Percentiles rank a stretch among this genome's conserved stretches.
These are phyloP conservation scores for Carex myosuroides DNA, from an alignment of 176 grass and related monocot species.

Conservation along the genomic window DNA sequence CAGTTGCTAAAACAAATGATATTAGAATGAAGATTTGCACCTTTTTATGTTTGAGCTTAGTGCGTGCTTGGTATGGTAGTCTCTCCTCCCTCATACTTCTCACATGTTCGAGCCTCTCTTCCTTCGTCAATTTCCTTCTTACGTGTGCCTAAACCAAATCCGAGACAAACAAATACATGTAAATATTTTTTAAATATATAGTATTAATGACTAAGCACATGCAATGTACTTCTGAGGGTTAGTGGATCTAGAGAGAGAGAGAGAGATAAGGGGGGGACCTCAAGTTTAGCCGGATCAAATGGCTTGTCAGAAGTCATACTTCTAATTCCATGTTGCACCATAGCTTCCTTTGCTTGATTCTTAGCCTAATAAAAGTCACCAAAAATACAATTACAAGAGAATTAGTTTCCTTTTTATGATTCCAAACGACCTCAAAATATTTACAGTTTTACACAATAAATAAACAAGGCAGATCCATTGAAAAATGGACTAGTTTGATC, in stretches of 20 bases:
- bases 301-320: constrained; percentile 49
- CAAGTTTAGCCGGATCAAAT: constrained; percentile 59
- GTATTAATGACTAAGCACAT: background rate
- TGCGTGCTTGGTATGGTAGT: constrained; percentile 40
- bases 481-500: no score
- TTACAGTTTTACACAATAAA: background rate
- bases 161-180: background rate
- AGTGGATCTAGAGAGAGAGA: background rate
- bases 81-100: constrained; percentile 82
- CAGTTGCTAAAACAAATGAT: background rate
- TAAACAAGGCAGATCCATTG: no score
- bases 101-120: constrained; percentile 53
- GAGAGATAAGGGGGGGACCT: constrained; percentile 27
- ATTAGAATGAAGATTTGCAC: constrained; percentile 17
- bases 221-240: background rate
- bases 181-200: background rate
- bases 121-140: constrained; percentile 54
- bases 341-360: constrained; percentile 53
- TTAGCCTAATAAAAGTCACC: constrained; percentile 46
- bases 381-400: background rate
- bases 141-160: constrained; percentile 41
- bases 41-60: constrained; percentile 66
- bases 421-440: background rate
- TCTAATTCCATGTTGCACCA: constrained; percentile 53
- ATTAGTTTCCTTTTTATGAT: background rate